Evolutionary conservation across 2,329 filamentous ascomycete genomes (phyloP).

Genomic region (Trichoderma atroviride): DNA sequence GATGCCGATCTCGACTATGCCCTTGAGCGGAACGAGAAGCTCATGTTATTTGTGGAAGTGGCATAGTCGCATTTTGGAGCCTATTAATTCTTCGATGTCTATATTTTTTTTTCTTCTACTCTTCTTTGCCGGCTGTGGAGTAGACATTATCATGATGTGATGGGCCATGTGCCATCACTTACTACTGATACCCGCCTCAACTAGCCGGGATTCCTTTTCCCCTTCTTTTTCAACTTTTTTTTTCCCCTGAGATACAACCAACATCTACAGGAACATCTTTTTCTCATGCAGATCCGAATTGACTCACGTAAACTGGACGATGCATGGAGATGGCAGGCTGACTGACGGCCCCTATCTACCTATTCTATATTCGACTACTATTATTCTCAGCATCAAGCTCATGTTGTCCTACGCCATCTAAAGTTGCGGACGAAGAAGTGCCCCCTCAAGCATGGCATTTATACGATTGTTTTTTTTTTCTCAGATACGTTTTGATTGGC

Average conservation of each 20-base stretch:
- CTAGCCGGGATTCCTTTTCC: not conserved
- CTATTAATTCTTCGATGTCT: slow-evolving; percentile 25
- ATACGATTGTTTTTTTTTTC: slow-evolving; percentile 1
- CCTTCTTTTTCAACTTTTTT: not conserved
- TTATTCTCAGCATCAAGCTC: not conserved
- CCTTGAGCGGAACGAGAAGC: slow-evolving; percentile 81
- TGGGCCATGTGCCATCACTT: slow-evolving; percentile 1
- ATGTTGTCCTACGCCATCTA: not conserved
- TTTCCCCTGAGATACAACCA: not conserved
- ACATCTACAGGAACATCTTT: not conserved
- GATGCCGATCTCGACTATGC: slow-evolving; percentile 82
- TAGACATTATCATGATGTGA: slow-evolving; percentile 16
- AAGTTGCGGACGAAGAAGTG: not conserved
- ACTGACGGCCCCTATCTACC: not conserved
- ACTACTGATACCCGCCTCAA: slow-evolving; percentile 23
- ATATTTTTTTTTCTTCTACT: slow-evolving; percentile 18
- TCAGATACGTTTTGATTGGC: slow-evolving; percentile 24
- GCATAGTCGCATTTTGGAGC: slow-evolving; percentile 39
- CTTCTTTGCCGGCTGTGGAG: not conserved
- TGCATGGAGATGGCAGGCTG: not conserved
- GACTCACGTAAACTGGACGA: not conserved
- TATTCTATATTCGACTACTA: not conserved
- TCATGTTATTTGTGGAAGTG: slow-evolving; percentile 72
- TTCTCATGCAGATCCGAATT: not conserved
- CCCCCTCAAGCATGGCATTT: not conserved